Percentiles rank a stretch among this genome's conserved stretches.
These are phyloP conservation scores for Ganoderma resinaceum DNA, from an alignment of 1,284 basidiomycete genomes.

Conservation along the genomic window DNA sequence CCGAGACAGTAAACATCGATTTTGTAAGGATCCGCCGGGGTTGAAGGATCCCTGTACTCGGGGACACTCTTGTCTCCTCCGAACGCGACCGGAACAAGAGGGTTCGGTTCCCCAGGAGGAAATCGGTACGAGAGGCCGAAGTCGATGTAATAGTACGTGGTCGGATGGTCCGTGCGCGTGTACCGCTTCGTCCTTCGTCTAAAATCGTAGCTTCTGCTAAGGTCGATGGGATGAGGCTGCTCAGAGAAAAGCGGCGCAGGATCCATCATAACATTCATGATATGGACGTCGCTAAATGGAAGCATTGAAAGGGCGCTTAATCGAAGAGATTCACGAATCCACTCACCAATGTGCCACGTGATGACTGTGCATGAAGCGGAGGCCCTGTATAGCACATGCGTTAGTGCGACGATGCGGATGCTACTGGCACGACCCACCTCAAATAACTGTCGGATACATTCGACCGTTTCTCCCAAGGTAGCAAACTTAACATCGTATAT, in stretches of 20 bases:
- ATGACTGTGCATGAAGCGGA: slow-evolving; percentile 32
- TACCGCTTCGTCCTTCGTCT: slow-evolving; percentile 29
- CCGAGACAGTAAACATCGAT: slow-evolving; percentile 39
- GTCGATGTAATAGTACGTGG: slow-evolving; percentile 43
- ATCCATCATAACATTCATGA: slow-evolving; percentile 50
- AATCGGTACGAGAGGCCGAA: slow-evolving; percentile 43
- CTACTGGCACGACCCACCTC: slow-evolving; percentile 28
- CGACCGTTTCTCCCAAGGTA: slow-evolving; percentile 37
- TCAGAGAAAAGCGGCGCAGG: slow-evolving; percentile 38
- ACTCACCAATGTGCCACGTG: slow-evolving; percentile 31
- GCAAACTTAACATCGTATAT: slow-evolving; percentile 33
- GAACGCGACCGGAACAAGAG: slow-evolving; percentile 38
- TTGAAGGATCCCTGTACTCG: slow-evolving; percentile 3
- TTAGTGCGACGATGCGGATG: neutral
- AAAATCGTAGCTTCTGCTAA: slow-evolving; percentile 23
- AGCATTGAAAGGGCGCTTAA: neutral
- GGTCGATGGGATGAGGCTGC: slow-evolving; percentile 36
- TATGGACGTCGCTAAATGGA: slow-evolving; percentile 45
- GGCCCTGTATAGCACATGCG: slow-evolving; percentile 15
- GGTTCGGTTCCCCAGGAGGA: neutral
- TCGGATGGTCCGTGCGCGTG: slow-evolving; percentile 37
- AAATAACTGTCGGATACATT: slow-evolving; percentile 36
- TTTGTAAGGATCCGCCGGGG: slow-evolving; percentile 33
- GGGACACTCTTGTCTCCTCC: slow-evolving; percentile 40
- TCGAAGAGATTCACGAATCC: neutral